phyloP scores from a whole-genome alignment of 1,284 basidiomycete genomes.

The Tylopilus sp. region DNA sequence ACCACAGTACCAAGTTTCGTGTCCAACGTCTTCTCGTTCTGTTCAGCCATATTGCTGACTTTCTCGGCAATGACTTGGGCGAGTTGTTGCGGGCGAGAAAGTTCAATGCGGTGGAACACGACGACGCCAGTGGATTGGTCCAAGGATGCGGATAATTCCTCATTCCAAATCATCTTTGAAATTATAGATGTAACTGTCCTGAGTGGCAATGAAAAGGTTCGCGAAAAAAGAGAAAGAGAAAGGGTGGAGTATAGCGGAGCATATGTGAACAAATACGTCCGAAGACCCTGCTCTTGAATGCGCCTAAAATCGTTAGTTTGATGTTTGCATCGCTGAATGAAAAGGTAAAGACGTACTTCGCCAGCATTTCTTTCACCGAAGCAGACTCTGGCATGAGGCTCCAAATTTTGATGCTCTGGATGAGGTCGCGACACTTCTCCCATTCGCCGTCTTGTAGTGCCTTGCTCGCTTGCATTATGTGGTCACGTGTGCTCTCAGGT shows the following conservation, averaged over 20 bases:
- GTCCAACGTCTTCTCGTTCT: constrained; percentile 94
- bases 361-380: constrained; percentile 91
- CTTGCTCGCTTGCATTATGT: constrained; percentile 99
- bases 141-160: constrained; percentile 89
- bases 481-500: constrained; percentile 96
- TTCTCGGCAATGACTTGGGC: constrained; percentile 87
- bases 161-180: constrained; percentile 98
- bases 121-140: constrained; percentile 86
- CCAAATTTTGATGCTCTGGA: constrained; percentile 98
- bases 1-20: constrained; percentile 71
- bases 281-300: constrained; percentile 95
- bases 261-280: constrained; percentile 98
- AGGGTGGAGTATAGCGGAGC: constrained; percentile 91
- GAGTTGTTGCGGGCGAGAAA: constrained; percentile 85
- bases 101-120: constrained; percentile 86
- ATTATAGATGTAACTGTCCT: constrained; percentile 86
- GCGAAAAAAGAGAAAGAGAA: constrained; percentile 80
- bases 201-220: constrained; percentile 81
- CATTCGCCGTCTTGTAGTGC: constrained; percentile 96
- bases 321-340: neutral
- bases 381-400: constrained; percentile 86
- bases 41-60: constrained; percentile 83
- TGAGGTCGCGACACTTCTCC: constrained; percentile 90
- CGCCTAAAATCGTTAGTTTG: constrained; percentile 49
- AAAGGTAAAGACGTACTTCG: constrained; percentile 55